Evolutionary conservation across 768 basidiomycete species (phyloP).

Genomic region (Hortiboletus flavorubellus): DNA sequence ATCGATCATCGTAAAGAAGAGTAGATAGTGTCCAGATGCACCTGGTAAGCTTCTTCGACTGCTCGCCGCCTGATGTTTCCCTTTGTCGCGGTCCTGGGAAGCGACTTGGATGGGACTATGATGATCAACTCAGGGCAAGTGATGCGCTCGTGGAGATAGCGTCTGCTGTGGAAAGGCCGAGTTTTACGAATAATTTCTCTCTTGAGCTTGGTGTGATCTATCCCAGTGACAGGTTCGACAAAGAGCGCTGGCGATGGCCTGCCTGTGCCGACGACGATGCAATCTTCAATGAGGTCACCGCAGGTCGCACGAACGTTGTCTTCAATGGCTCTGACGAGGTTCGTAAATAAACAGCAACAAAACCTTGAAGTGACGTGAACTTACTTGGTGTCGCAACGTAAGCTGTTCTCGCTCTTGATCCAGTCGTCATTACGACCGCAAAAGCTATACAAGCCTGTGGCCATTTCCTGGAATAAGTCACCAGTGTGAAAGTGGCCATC

Average conservation of each 20-base stretch:
- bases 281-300: constrained; percentile 60
- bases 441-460: constrained; percentile 56
- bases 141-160: constrained; percentile 79
- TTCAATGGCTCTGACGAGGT: constrained; percentile 57
- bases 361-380: constrained; percentile 11
- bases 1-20: constrained; percentile 20
- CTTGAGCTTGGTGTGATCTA: constrained; percentile 57
- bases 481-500: constrained; percentile 81
- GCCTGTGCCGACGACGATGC: constrained; percentile 73
- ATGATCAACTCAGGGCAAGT: constrained; percentile 59
- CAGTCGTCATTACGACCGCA: constrained; percentile 80
- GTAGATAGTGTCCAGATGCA: constrained; percentile 58
- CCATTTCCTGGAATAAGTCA: constrained; percentile 69
- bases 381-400: constrained; percentile 74
- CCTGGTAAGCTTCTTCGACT: constrained; percentile 62
- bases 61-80: constrained; percentile 76
- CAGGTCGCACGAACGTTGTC: constrained; percentile 70
- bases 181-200: constrained; percentile 71
- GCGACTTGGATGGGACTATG: constrained; percentile 60
- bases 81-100: constrained; percentile 77
- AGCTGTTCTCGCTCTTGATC: constrained; percentile 79
- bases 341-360: constrained; percentile 6
- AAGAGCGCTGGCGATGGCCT: constrained; percentile 78
- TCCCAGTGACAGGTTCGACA: constrained; percentile 56
- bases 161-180: constrained; percentile 65